A percentile compares a stretch with the other conserved stretches of the same genome.
phyloP scores from a whole-genome alignment of 306 rosid species.

The Pterocarpus macrocarpus region DNA sequence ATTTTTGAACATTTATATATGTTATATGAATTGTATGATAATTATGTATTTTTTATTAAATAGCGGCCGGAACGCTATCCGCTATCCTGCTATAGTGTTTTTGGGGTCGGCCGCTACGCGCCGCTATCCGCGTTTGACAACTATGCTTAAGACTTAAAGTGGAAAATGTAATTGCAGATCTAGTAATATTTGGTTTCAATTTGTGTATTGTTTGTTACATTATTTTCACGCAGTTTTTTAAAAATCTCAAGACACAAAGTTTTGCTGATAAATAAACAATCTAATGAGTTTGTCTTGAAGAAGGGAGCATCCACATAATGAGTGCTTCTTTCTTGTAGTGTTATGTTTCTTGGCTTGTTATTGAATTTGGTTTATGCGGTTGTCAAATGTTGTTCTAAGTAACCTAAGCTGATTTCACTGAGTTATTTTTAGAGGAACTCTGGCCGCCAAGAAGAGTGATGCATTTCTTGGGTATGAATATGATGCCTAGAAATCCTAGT shows the following conservation, averaged over 20 bases:
- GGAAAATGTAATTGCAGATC: conserved; percentile 16
- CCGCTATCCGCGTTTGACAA: no score
- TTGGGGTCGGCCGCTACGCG: no score
- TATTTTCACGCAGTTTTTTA: conserved; percentile 1
- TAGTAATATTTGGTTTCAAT: not conserved
- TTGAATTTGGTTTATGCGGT: conserved; percentile 12
- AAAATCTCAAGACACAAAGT: conserved; percentile 5
- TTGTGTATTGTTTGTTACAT: not conserved
- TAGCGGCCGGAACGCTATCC: no score
- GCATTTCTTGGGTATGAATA: not conserved
- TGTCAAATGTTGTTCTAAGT: conserved; percentile 10
- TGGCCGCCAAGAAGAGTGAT: not conserved
- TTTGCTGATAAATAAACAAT: conserved; percentile 14
- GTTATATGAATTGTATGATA: no score
- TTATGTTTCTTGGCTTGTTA: conserved; percentile 16
- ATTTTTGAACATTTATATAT: no score
- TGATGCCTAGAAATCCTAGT: conserved; percentile 25
- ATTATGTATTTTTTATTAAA: no score
- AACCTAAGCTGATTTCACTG: conserved; percentile 5
- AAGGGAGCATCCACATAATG: conserved; percentile 17
- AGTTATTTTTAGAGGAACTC: not conserved
- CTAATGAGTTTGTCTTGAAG: conserved; percentile 6
- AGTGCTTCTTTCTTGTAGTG: conserved; percentile 5
- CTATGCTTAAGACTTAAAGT: not conserved
- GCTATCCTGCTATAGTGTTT: no score